Conservation (phyloP, 495 filamentous ascomycete genomes). For the Gamarada debralockiae region DNA sequence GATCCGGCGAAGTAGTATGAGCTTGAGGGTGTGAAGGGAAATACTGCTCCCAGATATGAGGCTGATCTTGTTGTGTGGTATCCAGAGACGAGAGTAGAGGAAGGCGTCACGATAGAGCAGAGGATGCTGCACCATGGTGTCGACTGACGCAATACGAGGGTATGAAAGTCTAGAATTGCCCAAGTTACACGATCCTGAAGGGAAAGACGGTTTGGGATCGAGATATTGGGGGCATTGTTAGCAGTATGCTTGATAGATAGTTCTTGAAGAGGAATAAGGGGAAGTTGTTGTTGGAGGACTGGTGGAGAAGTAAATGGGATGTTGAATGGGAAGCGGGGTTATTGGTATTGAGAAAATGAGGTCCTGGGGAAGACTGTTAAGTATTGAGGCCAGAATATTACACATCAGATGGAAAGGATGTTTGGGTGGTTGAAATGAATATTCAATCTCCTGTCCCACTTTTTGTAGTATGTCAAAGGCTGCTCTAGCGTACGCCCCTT, state of each 20-base stretch:
- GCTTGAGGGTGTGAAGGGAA: constrained; percentile 43
- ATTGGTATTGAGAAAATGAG: no score
- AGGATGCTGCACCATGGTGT: constrained; percentile 29
- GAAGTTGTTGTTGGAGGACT: constrained; percentile 16
- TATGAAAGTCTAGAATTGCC: constrained; percentile 31
- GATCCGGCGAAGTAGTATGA: constrained; percentile 56
- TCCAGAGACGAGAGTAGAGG: constrained; percentile 22
- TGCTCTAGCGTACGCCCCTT: no score
- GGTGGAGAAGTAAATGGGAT: constrained; percentile 13
- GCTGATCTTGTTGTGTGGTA: constrained; percentile 45
- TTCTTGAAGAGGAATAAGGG: constrained; percentile 25
- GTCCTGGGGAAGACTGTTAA: no score
- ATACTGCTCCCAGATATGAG: constrained; percentile 43
- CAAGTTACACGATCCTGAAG: constrained; percentile 30
- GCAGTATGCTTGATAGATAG: constrained; percentile 27
- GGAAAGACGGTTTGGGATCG: constrained; percentile 32
- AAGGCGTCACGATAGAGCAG: constrained; percentile 21
- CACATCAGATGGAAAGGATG: no score
- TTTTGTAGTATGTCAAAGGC: no score
- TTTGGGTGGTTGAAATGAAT: no score
- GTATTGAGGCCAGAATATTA: no score
- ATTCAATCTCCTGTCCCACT: no score
- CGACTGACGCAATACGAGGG: constrained; percentile 36
- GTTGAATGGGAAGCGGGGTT: constrained; percentile 13
- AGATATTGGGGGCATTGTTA: constrained; percentile 25